Evolutionary conservation across 768 basidiomycete species (phyloP), one percentile per base, ranked within the genome.

Genomic region (Pleurotus cornucopiae): DNA sequence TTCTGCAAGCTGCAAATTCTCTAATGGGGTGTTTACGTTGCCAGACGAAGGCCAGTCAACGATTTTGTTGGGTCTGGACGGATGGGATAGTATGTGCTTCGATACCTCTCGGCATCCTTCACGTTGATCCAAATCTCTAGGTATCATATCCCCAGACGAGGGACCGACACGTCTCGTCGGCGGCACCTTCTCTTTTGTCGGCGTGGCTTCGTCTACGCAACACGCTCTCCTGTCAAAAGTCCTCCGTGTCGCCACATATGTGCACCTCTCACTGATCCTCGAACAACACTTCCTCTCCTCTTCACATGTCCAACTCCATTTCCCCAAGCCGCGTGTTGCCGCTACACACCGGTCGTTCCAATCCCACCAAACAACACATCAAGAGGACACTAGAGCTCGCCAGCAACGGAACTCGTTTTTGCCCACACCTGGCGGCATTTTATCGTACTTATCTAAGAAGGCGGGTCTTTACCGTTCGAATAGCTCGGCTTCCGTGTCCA

Each of bases 101-200:
- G 20, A 9, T 44, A 9, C 41, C 5, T 14, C 41, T 14, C 11
- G 6, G 30, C 30, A 34, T 34, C 30, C 30, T 34, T 9, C 30
- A 9, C 1, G 30, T 34, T 34, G 9, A 34, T 11, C 2, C 30
- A 34, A 11, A 34, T 34, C 11, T 34, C 30, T 34, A 16, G 41
- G 13, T 44, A 9, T 57, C 25, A 6, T 44, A 16, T 59, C 48
- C 25, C 56, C 14, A 30, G 16, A 40, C 49, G 64, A 67, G 2
- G 57, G 67, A n/a, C 57, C 67, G 37, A 46, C 68, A 3, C 71
- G 68, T 23, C 65, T 86, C 30, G 75, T 88, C 6, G 86, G 87
- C 4, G 87, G 86, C 0, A 84, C 79, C 1, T 88, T 89, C 63
- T 63, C 71, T 1, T 73, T 89, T 57, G 73, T 71, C 58, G 83